A percentile compares a stretch with the other conserved stretches of the same genome.
phyloP scores from a whole-genome alignment of 2,329 filamentous ascomycete species.

The Chrysosporium queenslandicum region DNA sequence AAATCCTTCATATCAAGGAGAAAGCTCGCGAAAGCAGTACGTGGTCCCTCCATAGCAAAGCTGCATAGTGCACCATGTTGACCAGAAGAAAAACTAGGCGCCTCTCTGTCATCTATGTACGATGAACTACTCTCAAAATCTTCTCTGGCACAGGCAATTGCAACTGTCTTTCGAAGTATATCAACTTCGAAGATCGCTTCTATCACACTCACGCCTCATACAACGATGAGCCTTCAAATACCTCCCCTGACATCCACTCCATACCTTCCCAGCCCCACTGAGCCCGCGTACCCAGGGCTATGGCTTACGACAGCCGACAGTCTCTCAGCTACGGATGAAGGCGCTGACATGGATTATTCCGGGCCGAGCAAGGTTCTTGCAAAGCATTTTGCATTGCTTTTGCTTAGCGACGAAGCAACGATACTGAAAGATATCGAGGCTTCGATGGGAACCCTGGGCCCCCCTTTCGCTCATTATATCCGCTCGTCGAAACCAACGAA shows the following conservation, averaged over 20 bases:
- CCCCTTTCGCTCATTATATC: constrained; percentile 65
- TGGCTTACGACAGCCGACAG: constrained; percentile 83
- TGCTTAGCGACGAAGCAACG: constrained; percentile 73
- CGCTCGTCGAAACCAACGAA: constrained; percentile 51
- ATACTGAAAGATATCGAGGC: constrained; percentile 60
- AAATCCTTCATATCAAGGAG: constrained; percentile 69
- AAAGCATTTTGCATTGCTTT: constrained; percentile 75
- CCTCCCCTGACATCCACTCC: constrained; percentile 56
- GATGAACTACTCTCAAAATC: constrained; percentile 49
- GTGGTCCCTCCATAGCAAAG: background rate
- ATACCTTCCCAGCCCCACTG: constrained; percentile 59
- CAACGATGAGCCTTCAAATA: constrained; percentile 54
- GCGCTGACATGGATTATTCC: constrained; percentile 47
- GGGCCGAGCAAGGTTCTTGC: constrained; percentile 52
- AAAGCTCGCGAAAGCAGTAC: constrained; percentile 57
- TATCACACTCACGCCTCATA: constrained; percentile 58
- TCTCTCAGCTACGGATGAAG: constrained; percentile 59
- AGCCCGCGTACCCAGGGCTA: constrained; percentile 61
- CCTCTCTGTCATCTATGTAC: constrained; percentile 31
- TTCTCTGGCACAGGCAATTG: constrained; percentile 70
- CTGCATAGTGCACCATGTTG: background rate
- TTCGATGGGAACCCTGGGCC: constrained; percentile 64
- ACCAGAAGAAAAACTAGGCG: constrained; percentile 20
- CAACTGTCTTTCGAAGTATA: constrained; percentile 70
- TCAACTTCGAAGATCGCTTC: constrained; percentile 79